Conservation (phyloP, 2,329 filamentous ascomycete species). For the Fusarium camptoceras region DNA sequence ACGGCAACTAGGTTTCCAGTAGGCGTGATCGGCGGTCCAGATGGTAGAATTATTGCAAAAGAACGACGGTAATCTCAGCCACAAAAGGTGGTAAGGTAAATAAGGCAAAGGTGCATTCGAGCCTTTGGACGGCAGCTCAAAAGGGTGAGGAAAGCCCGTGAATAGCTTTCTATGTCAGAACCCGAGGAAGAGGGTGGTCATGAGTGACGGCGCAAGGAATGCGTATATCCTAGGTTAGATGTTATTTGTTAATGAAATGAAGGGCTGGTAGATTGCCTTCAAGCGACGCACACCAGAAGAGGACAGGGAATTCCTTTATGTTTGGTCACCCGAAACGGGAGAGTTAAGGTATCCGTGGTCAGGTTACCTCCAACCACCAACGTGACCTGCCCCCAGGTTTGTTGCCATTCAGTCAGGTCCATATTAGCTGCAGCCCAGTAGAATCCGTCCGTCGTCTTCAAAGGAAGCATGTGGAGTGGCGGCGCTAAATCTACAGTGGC, state of each 20-base stretch:
- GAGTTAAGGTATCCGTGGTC: slow-evolving; percentile 26
- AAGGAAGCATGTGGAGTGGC: slow-evolving; percentile 37
- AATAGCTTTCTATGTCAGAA: slow-evolving; percentile 8
- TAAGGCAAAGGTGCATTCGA: slow-evolving; percentile 1
- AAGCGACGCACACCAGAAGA: slow-evolving; percentile 20
- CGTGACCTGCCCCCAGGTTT: slow-evolving; percentile 38
- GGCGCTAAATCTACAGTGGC: slow-evolving; percentile 39
- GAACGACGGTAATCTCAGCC: slow-evolving; percentile 15
- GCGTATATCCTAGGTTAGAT: slow-evolving; percentile 3
- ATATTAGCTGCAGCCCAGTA: slow-evolving; percentile 14
- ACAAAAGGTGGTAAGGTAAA: not conserved
- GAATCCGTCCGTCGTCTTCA: slow-evolving; percentile 19
- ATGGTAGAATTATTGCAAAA: slow-evolving; percentile 33
- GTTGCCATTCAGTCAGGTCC: slow-evolving; percentile 27
- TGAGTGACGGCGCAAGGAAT: slow-evolving; percentile 9
- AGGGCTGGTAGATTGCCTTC: slow-evolving; percentile 10
- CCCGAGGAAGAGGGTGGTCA: slow-evolving; percentile 9
- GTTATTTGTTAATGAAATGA: not conserved
- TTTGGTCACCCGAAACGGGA: slow-evolving; percentile 33
- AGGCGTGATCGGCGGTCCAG: slow-evolving; percentile 40
- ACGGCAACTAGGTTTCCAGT: slow-evolving; percentile 37
- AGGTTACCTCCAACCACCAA: slow-evolving; percentile 43
- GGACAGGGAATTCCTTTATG: slow-evolving; percentile 44
- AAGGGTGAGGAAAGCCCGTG: slow-evolving; percentile 4
- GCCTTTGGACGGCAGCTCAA: slow-evolving; percentile 11